Evolutionary conservation across 1,284 basidiomycete genomes (phyloP), one percentile per base, ranked within the genome.

Genomic region (Boletellus deceptivus): DNA sequence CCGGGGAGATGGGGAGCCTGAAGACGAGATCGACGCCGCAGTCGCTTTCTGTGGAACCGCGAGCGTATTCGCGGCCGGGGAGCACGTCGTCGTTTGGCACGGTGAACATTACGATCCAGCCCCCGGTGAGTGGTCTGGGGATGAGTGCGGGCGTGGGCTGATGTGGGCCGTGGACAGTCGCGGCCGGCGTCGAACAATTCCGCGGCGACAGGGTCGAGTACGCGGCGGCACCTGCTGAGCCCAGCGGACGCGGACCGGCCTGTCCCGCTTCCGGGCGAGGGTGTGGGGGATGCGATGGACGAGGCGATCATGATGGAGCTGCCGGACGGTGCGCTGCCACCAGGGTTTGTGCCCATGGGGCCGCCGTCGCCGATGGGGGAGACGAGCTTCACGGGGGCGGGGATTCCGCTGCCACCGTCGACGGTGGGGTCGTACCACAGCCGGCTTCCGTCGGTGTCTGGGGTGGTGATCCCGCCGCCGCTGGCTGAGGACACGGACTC

Each of bases 211-310:
- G 29, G 24, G 9, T 62, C 62, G 20, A 52, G 64, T 1, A 56
- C 56, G 31, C 55, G 68, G 29, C 2, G 56, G 4, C n/a, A 69
- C 47, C 45, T 67, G 40, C 45, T 70, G 13, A 67, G 65, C 43
- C 65, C 65, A 38, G 65, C 69, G 9, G 65, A 67, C 24, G 65
- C 65, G 10, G 64, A 67, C 36, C 64, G 65, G 18, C 68, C 65
- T 0, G 18, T 70, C 17, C 67, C 65, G 6, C 67, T 69, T 17
- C 65, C 68, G 10, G 46, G 50, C 0, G 47, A 54, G 13, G 51
- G 50, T 9, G 40, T 47, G 31, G 46, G 3, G 43, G 48, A 53
- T 1, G 17, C 17, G 44, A 40, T 46, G 14, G 50, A 54, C 4
- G 33, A 39, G 2, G 56, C 52, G 35, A 62, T 67, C 14, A 49